Percentiles rank a stretch among this genome's conserved stretches.
phyloP scores from a whole-genome alignment of 306 rosid genomes.

The Comarum palustre region DNA sequence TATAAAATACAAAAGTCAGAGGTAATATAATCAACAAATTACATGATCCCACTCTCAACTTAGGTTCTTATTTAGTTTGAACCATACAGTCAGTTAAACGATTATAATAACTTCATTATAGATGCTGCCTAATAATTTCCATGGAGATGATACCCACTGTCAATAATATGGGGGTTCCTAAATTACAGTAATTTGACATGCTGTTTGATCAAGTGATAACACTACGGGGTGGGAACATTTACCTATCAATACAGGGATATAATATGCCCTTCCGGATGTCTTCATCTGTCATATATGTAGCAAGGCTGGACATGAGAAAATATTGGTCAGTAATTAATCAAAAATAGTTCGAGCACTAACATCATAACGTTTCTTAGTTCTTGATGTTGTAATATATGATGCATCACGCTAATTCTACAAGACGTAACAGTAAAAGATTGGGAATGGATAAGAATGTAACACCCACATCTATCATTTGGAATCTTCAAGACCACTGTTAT shows the following conservation, averaged over 20 bases:
- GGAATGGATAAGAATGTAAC: background rate
- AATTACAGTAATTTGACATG: background rate
- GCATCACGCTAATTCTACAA: background rate
- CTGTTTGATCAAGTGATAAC: background rate
- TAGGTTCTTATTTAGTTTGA: background rate
- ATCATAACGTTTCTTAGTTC: background rate
- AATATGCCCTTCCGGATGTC: constrained; percentile 68
- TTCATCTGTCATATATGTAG: constrained; percentile 85
- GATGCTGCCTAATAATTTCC: background rate
- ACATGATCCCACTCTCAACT: constrained; percentile 2
- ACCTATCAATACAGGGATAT: constrained; percentile 82
- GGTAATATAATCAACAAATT: constrained; percentile 15
- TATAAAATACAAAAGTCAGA: constrained; percentile 20
- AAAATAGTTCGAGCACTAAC: background rate
- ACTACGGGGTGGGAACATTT: constrained; percentile 25
- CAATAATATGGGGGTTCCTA: background rate
- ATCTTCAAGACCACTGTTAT: constrained; percentile 2
- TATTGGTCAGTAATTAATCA: constrained; percentile 38
- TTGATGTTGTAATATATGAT: background rate
- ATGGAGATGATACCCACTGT: background rate
- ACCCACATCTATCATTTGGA: background rate
- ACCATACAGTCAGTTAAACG: background rate
- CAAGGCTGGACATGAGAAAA: constrained; percentile 60
- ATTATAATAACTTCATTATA: background rate
- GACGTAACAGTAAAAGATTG: background rate